Conservation (phyloP, 2,329 filamentous ascomycete genomes). For the Nothophaeocryptopus gaeumannii region DNA sequence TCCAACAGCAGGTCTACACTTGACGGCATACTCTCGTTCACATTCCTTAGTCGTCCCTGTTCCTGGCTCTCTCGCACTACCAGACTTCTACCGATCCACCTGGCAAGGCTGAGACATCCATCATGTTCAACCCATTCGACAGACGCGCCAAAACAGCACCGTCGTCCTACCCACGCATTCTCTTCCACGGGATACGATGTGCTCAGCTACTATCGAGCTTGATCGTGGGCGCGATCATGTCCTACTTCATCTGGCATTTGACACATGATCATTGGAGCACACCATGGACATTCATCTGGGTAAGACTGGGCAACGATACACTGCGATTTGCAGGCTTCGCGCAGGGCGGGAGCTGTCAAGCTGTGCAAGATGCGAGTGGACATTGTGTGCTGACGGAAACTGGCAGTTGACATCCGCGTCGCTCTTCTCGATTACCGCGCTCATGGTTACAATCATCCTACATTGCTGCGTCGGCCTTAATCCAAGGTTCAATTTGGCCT, state of each 20-base stretch:
- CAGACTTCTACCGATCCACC: too few species aligned
- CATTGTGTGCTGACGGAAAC: not conserved
- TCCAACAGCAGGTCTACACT: too few species aligned
- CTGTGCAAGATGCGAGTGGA: not conserved
- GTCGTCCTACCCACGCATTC: slow-evolving; percentile 46
- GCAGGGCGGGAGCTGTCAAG: not conserved
- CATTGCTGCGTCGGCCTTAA: slow-evolving; percentile 54
- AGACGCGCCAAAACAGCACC: slow-evolving; percentile 38
- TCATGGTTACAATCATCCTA: slow-evolving; percentile 49
- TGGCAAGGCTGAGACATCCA: not conserved
- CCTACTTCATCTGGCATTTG: slow-evolving; percentile 56
- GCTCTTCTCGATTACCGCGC: slow-evolving; percentile 51
- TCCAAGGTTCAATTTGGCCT: slow-evolving; percentile 49
- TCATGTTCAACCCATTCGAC: slow-evolving; percentile 27
- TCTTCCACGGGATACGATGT: slow-evolving; percentile 44
- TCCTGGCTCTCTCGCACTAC: too few species aligned
- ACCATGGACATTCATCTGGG: slow-evolving; percentile 60
- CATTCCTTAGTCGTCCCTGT: too few species aligned
- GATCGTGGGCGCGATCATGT: slow-evolving; percentile 54
- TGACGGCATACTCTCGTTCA: too few species aligned
- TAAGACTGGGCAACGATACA: slow-evolving; percentile 35
- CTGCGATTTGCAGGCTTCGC: not conserved
- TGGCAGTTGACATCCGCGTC: slow-evolving; percentile 51
- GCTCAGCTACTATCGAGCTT: slow-evolving; percentile 44
- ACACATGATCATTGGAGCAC: slow-evolving; percentile 50